Percentiles rank a stretch among this genome's conserved stretches.
Conservation (phyloP, 169 alveolate genomes). For the Cryptosporidium canis region DNA sequence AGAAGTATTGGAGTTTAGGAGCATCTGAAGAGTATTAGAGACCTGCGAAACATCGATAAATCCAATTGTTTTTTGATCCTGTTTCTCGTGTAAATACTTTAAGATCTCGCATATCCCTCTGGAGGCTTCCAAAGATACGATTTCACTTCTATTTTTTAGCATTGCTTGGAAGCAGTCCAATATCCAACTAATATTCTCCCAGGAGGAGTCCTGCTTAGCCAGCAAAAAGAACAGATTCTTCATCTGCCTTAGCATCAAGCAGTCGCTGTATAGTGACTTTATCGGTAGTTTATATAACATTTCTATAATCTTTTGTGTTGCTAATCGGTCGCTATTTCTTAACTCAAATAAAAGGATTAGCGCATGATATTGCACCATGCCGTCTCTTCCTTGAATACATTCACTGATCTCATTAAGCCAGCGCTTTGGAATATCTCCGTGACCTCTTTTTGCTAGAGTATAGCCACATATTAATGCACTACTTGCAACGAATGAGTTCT, state of each 20-base stretch:
- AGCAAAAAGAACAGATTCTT: slow-evolving; percentile 24
- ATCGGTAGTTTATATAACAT: slow-evolving; percentile 58
- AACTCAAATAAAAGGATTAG: slow-evolving; percentile 91
- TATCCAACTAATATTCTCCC: slow-evolving; percentile 59
- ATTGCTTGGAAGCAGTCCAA: slow-evolving; percentile 74
- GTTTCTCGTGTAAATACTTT: slow-evolving; percentile 31
- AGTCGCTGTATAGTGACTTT: slow-evolving; percentile 59
- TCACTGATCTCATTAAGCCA: slow-evolving; percentile 88
- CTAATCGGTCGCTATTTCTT: slow-evolving; percentile 86
- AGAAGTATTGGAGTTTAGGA: slow-evolving; percentile 83
- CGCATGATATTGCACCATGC: slow-evolving; percentile 95
- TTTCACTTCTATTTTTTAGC: slow-evolving; percentile 80
- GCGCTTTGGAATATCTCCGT: slow-evolving; percentile 89
- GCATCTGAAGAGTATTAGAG: slow-evolving; percentile 79
- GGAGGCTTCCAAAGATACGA: slow-evolving; percentile 85
- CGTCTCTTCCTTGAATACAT: slow-evolving; percentile 86
- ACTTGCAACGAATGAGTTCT: slow-evolving; percentile 91
- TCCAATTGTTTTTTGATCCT: slow-evolving; percentile 40
- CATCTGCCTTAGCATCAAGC: slow-evolving; percentile 69
- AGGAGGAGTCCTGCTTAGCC: slow-evolving; percentile 3
- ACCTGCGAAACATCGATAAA: slow-evolving; percentile 33
- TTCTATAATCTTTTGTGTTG: slow-evolving; percentile 80
- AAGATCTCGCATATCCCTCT: slow-evolving; percentile 79
- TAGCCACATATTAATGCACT: slow-evolving; percentile 93
- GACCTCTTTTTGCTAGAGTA: slow-evolving; percentile 86